phyloP scores from a whole-genome alignment of 805 yeast genomes.

The Jamesozyma gamospora region DNA sequence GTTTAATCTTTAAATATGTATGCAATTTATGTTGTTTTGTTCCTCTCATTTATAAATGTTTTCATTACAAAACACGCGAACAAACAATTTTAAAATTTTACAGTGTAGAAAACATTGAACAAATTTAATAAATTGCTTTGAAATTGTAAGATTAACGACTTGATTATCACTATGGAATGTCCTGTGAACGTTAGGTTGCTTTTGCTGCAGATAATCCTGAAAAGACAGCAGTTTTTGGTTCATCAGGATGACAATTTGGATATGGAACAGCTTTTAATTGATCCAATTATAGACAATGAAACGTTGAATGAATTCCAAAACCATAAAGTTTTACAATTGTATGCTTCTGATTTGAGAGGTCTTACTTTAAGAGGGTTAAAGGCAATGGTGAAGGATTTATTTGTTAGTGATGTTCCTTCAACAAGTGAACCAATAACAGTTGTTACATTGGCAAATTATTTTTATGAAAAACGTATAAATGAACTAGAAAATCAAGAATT shows the following conservation, averaged over 20 bases:
- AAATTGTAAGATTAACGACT: too few relatives aligned
- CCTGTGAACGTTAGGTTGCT: conserved; percentile 20
- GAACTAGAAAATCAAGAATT: conserved; percentile 15
- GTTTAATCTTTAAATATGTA: too few relatives aligned
- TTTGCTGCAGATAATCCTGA: conserved; percentile 20
- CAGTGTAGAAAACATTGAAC: too few relatives aligned
- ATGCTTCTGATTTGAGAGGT: conserved; percentile 16
- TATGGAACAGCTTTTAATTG: conserved; percentile 10
- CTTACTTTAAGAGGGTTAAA: conserved; percentile 18
- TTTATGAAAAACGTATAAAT: conserved; percentile 17
- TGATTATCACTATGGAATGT: conserved; percentile 4
- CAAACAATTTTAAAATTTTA: too few relatives aligned
- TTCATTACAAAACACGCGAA: too few relatives aligned
- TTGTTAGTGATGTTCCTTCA: conserved; percentile 11
- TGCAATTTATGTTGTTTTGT: too few relatives aligned
- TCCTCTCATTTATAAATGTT: too few relatives aligned
- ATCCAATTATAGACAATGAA: conserved; percentile 22
- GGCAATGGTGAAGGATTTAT: conserved; percentile 14
- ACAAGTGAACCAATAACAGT: conserved; percentile 11
- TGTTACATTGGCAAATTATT: conserved; percentile 22
- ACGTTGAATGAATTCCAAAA: conserved; percentile 12
- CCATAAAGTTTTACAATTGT: conserved; percentile 18
- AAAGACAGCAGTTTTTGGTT: conserved; percentile 21
- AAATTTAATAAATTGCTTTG: too few relatives aligned
- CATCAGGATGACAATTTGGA: conserved; percentile 13